Conservation (phyloP, 306 rosid species). For the Quercus suber region DNA sequence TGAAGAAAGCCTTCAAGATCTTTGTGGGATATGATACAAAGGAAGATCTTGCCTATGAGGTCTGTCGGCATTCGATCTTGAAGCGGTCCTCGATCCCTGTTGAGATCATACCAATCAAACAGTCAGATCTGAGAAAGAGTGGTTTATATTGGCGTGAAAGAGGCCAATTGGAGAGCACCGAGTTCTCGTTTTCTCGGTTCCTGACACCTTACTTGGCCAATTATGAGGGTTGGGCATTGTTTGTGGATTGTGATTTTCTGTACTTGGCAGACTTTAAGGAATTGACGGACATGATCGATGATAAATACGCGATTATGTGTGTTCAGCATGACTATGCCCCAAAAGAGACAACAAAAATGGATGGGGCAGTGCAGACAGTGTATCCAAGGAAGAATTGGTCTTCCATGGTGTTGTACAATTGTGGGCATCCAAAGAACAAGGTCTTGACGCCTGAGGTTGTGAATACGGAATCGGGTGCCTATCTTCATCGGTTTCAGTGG, state of each 20-base stretch:
- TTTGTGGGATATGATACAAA: slow-evolving; percentile 62
- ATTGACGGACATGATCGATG: slow-evolving; percentile 45
- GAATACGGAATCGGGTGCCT: slow-evolving; percentile 66
- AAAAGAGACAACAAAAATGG: slow-evolving; percentile 71
- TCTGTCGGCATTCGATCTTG: slow-evolving; percentile 53
- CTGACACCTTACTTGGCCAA: slow-evolving; percentile 56
- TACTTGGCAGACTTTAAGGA: slow-evolving; percentile 61
- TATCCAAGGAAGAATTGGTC: slow-evolving; percentile 80
- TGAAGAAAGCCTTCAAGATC: slow-evolving; percentile 47
- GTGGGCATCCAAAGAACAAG: slow-evolving; percentile 60
- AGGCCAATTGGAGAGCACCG: slow-evolving; percentile 65
- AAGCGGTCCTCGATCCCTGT: slow-evolving; percentile 64
- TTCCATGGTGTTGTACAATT: slow-evolving; percentile 70
- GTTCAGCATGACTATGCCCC: slow-evolving; percentile 72
- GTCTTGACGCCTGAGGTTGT: slow-evolving; percentile 51
- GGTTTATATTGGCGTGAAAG: slow-evolving; percentile 70
- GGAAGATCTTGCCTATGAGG: slow-evolving; percentile 62
- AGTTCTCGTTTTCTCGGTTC: slow-evolving; percentile 68
- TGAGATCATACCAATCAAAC: slow-evolving; percentile 57
- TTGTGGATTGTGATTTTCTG: slow-evolving; percentile 75
- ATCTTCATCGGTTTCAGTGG: slow-evolving; percentile 74
- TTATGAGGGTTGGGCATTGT: slow-evolving; percentile 70
- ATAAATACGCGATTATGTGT: slow-evolving; percentile 62
- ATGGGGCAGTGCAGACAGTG: slow-evolving; percentile 70
- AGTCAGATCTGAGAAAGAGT: slow-evolving; percentile 54